These are phyloP conservation scores for Tylopilus sp. DNA, from an alignment of 1,284 basidiomycete species.

Conservation along the genomic window DNA sequence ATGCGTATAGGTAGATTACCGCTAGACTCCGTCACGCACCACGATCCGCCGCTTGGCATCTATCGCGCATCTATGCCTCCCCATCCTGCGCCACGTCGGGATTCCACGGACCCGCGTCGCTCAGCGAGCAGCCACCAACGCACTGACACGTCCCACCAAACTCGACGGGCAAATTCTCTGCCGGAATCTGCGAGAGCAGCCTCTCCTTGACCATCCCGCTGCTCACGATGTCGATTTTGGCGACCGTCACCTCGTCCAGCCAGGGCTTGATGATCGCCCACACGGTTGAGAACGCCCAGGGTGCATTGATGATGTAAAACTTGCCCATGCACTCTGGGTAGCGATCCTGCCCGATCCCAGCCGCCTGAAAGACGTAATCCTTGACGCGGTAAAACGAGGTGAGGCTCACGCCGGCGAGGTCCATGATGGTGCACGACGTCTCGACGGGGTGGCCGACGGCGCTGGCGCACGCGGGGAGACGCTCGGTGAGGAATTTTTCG, in stretches of 20 bases:
- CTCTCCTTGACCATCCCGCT: conserved; percentile 61
- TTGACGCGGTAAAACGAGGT: conserved; percentile 90
- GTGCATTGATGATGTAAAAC: conserved; percentile 95
- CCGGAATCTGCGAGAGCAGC: conserved; percentile 78
- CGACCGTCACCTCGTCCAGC: conserved; percentile 93
- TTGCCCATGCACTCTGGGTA: conserved; percentile 96
- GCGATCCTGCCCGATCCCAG: conserved; percentile 85
- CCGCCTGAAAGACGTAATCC: conserved; percentile 83
- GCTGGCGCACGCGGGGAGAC: conserved; percentile 81
- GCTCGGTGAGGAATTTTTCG: conserved; percentile 81
- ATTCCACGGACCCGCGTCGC: conserved; percentile 95
- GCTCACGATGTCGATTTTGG: conserved; percentile 87
- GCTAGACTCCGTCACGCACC: not conserved
- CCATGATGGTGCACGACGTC: conserved; percentile 98
- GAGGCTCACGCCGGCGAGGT: conserved; percentile 82
- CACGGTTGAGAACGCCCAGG: conserved; percentile 88
- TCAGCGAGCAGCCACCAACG: conserved; percentile 78
- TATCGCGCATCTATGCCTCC: conserved; percentile 14
- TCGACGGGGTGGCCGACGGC: conserved; percentile 85
- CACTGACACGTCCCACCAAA: conserved; percentile 87
- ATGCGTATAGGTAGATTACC: conserved; percentile 35
- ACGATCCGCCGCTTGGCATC: conserved; percentile 1
- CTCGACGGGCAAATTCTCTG: conserved; percentile 80
- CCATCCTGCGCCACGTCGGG: conserved; percentile 20
- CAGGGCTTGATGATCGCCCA: conserved; percentile 91